A percentile compares a stretch with the other conserved stretches of the same genome.
phyloP scores from a whole-genome alignment of 1,284 basidiomycete species.

The Sparassis latifolia region DNA sequence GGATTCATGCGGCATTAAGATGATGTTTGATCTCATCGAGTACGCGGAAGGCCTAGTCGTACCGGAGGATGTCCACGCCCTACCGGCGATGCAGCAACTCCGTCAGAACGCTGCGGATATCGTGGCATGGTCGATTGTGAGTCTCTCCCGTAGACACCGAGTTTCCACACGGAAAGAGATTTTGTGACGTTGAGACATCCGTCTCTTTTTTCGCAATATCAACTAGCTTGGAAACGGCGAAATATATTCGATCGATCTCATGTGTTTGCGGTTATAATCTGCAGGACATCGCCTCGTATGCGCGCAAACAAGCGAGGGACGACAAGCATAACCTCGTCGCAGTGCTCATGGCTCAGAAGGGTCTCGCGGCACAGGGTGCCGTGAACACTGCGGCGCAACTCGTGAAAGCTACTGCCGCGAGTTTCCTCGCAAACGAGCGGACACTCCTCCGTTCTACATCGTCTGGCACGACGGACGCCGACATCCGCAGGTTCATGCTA shows the following conservation, averaged over 20 bases:
- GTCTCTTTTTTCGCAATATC: too few relatives aligned
- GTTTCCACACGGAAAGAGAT: too few relatives aligned
- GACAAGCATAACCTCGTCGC: conserved; percentile 37
- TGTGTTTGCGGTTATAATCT: conserved; percentile 5
- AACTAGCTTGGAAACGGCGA: too few relatives aligned
- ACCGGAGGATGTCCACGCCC: conserved; percentile 26
- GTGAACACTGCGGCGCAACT: conserved; percentile 37
- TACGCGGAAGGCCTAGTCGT: conserved; percentile 42
- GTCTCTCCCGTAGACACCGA: conserved; percentile 10
- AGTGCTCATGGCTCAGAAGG: conserved; percentile 33
- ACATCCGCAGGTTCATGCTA: conserved; percentile 37
- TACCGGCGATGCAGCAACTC: conserved; percentile 28
- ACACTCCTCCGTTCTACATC: conserved; percentile 12
- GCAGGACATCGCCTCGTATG: conserved; percentile 47
- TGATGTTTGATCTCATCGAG: conserved; percentile 49
- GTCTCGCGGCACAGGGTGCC: conserved; percentile 40
- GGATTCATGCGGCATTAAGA: conserved; percentile 40
- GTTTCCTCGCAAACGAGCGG: conserved; percentile 30
- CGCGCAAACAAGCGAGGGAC: conserved; percentile 30
- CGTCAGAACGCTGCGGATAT: conserved; percentile 37
- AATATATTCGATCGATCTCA: too few relatives aligned
- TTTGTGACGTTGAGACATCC: too few relatives aligned
- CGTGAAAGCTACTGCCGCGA: conserved; percentile 33
- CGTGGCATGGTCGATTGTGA: conserved; percentile 42
- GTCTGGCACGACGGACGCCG: conserved; percentile 14